Evolutionary conservation across 805 yeast genomes (phyloP), one percentile per base, ranked within the genome.

Genomic region (Wickerhamomyces pijperi): DNA sequence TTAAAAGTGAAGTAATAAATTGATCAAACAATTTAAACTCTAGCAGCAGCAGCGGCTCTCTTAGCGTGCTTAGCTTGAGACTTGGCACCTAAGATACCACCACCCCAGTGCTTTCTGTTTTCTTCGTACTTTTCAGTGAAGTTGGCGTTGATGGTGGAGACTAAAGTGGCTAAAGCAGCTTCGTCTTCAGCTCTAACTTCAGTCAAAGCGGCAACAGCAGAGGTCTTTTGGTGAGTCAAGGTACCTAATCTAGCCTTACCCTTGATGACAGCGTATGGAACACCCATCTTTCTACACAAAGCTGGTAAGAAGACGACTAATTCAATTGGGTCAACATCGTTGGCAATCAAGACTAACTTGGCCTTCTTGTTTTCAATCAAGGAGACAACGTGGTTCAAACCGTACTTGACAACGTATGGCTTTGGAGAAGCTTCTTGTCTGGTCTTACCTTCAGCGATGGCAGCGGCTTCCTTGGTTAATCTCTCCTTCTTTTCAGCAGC

Each of bases 251-350:
- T 85, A 54, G 96, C 95, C 83, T 87, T 87, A 69, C 96, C 96
- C 81, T 87, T 87, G 64, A 88, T 84, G 64, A 88, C 82, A 51
- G 97, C 97, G 78, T 88, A 88, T 67, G 98, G 97, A 53, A 92
- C 88, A 74, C 97, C 97, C 94, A 90, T 79, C 82, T 92, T 92
- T 76, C 90, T 86, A 77, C 97, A 90, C 64, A 90, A 78, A 70
- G 98, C 97, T 65, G 98, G 98, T 59, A 90, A 74, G 82, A 85
- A 90, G 61, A 90, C 74, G 55, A 90, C 97, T 64, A 90, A 77
- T 76, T 90, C 98, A 63, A 90, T 84, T 64, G 98, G 98, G 77
- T 90, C 98, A 60, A 90, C 98, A 59, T 90, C 98, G 76, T 90
- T 82, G 67, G 98, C 97, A 61, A 90, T 90, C 69, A 90, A 78